A percentile compares a stretch with the other conserved stretches of the same genome.
These are phyloP conservation scores for Calocera cornea DNA, from an alignment of 768 basidiomycete species.

Conservation along the genomic window DNA sequence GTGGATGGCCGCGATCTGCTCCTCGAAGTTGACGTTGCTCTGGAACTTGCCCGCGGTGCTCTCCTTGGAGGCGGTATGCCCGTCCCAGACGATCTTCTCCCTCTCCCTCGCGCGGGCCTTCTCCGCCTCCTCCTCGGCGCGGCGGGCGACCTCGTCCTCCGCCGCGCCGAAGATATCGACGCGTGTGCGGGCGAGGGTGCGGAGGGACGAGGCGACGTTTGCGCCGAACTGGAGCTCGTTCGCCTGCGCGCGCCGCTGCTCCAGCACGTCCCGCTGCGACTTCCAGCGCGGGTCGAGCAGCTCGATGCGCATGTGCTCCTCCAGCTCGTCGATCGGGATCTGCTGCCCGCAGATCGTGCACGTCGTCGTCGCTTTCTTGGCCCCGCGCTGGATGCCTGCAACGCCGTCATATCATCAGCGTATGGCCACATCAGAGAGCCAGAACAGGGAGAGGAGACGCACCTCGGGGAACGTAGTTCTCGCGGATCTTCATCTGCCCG, in stretches of 20 bases:
- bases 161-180: slow-evolving; percentile 95
- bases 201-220: slow-evolving; percentile 85
- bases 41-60: slow-evolving; percentile 89
- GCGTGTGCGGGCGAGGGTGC: slow-evolving; percentile 85
- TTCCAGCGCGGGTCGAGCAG: slow-evolving; percentile 96
- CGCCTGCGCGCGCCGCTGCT: slow-evolving; percentile 78
- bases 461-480: slow-evolving; percentile 92
- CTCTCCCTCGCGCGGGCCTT: slow-evolving; percentile 67
- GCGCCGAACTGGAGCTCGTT: slow-evolving; percentile 81
- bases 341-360: slow-evolving; percentile 94
- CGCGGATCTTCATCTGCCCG: slow-evolving; percentile 84
- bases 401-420: too few relatives aligned
- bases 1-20: slow-evolving; percentile 95
- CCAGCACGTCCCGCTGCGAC: slow-evolving; percentile 78
- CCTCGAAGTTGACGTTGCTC: slow-evolving; percentile 85
- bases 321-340: slow-evolving; percentile 86
- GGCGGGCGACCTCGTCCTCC: slow-evolving; percentile 79
- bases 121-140: slow-evolving; percentile 77
- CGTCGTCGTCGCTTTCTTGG: slow-evolving; percentile 59
- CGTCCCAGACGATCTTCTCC: slow-evolving; percentile 97
- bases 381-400: slow-evolving; percentile 19
- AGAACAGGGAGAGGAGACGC: slow-evolving; percentile 24
- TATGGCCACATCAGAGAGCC: background rate
- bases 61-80: slow-evolving; percentile 88
- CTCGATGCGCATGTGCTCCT: slow-evolving; percentile 98